These are phyloP conservation scores for Ambrosiella xylebori DNA, from an alignment of 2,329 filamentous ascomycete genomes.

Conservation along the genomic window DNA sequence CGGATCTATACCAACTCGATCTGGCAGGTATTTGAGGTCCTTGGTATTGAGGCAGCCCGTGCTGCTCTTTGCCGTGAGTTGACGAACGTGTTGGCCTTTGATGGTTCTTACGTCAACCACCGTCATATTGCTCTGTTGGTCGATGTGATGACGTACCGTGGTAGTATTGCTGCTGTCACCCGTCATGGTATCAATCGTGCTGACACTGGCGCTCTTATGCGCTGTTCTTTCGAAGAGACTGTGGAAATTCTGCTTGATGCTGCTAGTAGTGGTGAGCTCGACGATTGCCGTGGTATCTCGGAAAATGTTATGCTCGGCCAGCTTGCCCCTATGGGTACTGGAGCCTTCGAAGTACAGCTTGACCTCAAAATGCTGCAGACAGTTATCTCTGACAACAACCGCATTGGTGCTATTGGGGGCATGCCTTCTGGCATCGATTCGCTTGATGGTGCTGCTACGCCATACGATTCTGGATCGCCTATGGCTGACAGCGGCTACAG, in stretches of 20 bases:
- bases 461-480: slow-evolving; percentile 78
- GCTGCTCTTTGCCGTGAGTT: slow-evolving; percentile 74
- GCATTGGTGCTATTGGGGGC: slow-evolving; percentile 64
- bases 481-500: slow-evolving; percentile 55
- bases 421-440: slow-evolving; percentile 60
- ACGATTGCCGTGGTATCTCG: slow-evolving; percentile 94
- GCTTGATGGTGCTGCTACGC: slow-evolving; percentile 73
- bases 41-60: slow-evolving; percentile 90
- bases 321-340: slow-evolving; percentile 90
- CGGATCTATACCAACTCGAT: slow-evolving; percentile 92
- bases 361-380: slow-evolving; percentile 94
- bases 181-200: slow-evolving; percentile 97
- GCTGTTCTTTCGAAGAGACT: slow-evolving; percentile 98
- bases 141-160: slow-evolving; percentile 94
- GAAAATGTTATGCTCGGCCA: slow-evolving; percentile 98
- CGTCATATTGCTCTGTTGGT: slow-evolving; percentile 88
- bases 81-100: slow-evolving; percentile 86
- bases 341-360: slow-evolving; percentile 83
- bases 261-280: slow-evolving; percentile 81
- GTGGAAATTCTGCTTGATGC: slow-evolving; percentile 96
- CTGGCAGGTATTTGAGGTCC: slow-evolving; percentile 83
- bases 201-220: slow-evolving; percentile 95
- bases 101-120: slow-evolving; percentile 98
- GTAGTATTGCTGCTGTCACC: slow-evolving; percentile 86
- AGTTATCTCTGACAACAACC: slow-evolving; percentile 80